Evolutionary conservation across 768 basidiomycete species (phyloP), one percentile per base, ranked within the genome.

Genomic region (Hemileccinum impolitum): DNA sequence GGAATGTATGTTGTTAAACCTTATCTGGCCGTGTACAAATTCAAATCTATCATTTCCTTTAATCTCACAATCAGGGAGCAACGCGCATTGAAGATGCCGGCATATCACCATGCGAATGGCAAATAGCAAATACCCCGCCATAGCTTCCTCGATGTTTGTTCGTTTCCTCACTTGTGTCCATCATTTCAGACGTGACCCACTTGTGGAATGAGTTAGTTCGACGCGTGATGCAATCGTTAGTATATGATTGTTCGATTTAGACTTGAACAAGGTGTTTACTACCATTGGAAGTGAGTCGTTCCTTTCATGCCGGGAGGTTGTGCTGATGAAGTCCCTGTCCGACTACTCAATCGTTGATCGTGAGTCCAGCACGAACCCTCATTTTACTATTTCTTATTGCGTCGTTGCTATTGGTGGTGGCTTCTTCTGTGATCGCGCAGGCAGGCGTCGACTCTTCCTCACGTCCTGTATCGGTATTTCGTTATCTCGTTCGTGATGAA

Each of bases 251-350:
- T 38, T 31, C 13, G 15, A 12, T 34, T 19, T 52, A 70, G 64
- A 81, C 61, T 71, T 80, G 54, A 77, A 75, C 71, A 78, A 77
- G 63, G 76, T 82, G 25, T 73, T 81, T 55, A 64, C 67, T 38
- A 67, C 71, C 12, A 76, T 81, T 39, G 78, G 79, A n/a, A 77
- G 70, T 66, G 51, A 39, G 65, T 63, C 10, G n/a, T 34, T n/a
- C 17, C 42, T 10, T 19, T 54, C 18, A 25, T 32, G 12, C 21
- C 4, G 26, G n/a, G n/a, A 6, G 30, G 30, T 35, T 26, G 19
- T 11, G 34, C 39, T 41, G 28, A 58, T 35, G 4, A 30, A 19
- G 19, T 7, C 9, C 3, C 21, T 75, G 73, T 79, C 67, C 72
- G 6, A 72, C 67, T 21, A 74, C 70, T 1, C 78, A 79, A 64